A percentile compares a stretch with the other conserved stretches of the same genome.
These are phyloP conservation scores for Pythium chondricola DNA, from an alignment of 352 stramenopile genomes.

Conservation along the genomic window DNA sequence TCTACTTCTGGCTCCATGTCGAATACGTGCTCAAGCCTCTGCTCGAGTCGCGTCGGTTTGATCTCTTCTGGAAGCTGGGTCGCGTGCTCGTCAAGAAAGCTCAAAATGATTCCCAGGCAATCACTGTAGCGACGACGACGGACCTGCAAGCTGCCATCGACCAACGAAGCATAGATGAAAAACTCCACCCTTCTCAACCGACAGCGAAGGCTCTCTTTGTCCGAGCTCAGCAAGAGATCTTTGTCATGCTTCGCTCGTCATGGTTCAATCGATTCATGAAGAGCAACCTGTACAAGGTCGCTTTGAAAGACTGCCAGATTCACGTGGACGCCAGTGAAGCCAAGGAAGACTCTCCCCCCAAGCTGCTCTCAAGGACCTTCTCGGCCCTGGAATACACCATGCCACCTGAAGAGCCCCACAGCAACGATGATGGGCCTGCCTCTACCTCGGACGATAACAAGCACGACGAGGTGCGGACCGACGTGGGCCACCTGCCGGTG, in stretches of 20 bases:
- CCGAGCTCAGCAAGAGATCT: slow-evolving; percentile 77
- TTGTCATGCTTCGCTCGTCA: slow-evolving; percentile 68
- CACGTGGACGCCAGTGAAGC: slow-evolving; percentile 50
- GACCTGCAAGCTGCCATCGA: slow-evolving; percentile 50
- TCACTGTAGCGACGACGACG: slow-evolving; percentile 69
- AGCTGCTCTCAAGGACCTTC: slow-evolving; percentile 57
- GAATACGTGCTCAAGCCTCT: slow-evolving; percentile 81
- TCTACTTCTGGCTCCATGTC: slow-evolving; percentile 86
- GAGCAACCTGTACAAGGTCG: slow-evolving; percentile 78
- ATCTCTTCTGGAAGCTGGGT: slow-evolving; percentile 66
- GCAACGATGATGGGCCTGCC: neutral
- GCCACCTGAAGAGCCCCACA: slow-evolving; percentile 8
- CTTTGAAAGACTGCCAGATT: slow-evolving; percentile 66
- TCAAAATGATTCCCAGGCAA: slow-evolving; percentile 70
- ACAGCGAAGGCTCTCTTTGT: slow-evolving; percentile 42
- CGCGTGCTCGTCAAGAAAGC: slow-evolving; percentile 65
- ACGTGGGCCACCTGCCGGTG: neutral
- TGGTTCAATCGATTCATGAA: slow-evolving; percentile 84
- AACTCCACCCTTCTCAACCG: slow-evolving; percentile 35
- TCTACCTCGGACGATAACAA: slow-evolving; percentile 7
- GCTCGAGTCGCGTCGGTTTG: slow-evolving; percentile 34
- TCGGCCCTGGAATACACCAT: slow-evolving; percentile 29
- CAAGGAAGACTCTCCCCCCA: slow-evolving; percentile 61
- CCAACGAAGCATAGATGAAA: slow-evolving; percentile 31
- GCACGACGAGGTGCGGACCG: slow-evolving; percentile 18